Conservation (phyloP, 257 asterid genomes). For the Cordia subcordata region DNA sequence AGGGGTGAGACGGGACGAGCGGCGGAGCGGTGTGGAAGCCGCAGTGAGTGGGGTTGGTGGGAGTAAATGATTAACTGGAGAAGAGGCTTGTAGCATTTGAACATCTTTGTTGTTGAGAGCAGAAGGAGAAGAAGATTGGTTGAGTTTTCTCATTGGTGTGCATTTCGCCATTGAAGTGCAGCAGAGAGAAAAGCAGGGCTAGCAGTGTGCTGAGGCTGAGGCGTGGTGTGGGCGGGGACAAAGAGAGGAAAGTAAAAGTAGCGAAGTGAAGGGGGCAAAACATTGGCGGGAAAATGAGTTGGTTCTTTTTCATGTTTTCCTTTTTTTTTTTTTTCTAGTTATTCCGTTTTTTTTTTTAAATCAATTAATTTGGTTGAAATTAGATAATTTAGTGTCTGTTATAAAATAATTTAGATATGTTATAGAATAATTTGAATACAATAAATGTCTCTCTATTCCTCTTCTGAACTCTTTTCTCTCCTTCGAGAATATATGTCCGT, state of each 20-base stretch:
- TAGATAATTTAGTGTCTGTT: too few species aligned
- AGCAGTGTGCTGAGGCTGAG: not conserved
- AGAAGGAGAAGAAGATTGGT: slow-evolving; percentile 19
- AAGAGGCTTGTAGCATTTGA: slow-evolving; percentile 1
- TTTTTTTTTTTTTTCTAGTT: not conserved
- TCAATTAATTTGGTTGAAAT: too few species aligned
- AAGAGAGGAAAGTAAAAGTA: not conserved
- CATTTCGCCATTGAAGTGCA: slow-evolving; percentile 35
- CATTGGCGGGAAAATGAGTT: slow-evolving; percentile 6
- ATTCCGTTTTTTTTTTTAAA: not conserved
- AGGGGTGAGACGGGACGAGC: slow-evolving; percentile 56
- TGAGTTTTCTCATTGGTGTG: slow-evolving; percentile 45
- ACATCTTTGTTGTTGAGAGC: not conserved
- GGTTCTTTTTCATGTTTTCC: slow-evolving; percentile 7
- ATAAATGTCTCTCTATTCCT: too few species aligned
- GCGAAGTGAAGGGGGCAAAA: not conserved
- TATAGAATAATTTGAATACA: too few species aligned
- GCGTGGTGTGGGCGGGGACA: not conserved
- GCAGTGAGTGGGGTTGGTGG: slow-evolving; percentile 53
- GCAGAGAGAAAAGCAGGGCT: not conserved
- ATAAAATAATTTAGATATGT: too few species aligned
- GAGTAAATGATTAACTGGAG: slow-evolving; percentile 22
- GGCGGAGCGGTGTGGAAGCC: slow-evolving; percentile 43
- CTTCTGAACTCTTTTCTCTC: too few species aligned
- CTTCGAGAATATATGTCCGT: too few species aligned